Base-by-base conservation (phyloP, 805 yeast genomes). In the Candida incommunis region DNA sequence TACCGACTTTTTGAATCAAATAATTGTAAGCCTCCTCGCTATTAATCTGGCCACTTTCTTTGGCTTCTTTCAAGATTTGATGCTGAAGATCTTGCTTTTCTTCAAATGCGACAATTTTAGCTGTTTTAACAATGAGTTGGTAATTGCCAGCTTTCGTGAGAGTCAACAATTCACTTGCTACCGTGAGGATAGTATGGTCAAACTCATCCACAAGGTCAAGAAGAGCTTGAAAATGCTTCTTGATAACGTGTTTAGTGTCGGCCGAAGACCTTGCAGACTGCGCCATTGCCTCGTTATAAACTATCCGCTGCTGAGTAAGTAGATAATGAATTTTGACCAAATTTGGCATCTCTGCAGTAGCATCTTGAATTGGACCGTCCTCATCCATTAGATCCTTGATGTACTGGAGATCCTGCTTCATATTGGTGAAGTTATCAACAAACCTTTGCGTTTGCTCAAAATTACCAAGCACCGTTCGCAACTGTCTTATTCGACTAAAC, bases 21-120 rank as follows among this genome's bases (percentile, higher is more conserved):
- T 31, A 18, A 16, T 31, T 31, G n/a, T 31, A 31, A 9, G 37
- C 37, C 37, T 31, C 37, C 18, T 7, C 37, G 20, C 37, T 31
- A 13, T 25, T 25, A 18, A 31, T 31, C 7, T n/a, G 37, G 4
- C 37, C 37, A n/a, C 7, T 9, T 5, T 31, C 37, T 18, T 31
- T 53, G 2, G 64, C 51, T n/a, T 63, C 60, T 23, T 55, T 53
- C 41, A 59, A 60, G 11, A 54, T 61, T 4, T 56, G 58, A 21
- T 68, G 69, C 43, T 79, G 77, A 48, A 78, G 60, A 56, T 92
- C 98, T 55, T 84, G 86, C 23, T 72, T 68, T 51, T 82, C 84
- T 61, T 92, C 98, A 50, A 67, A 70, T 50, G 87, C 94, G 40
- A 92, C 69, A 16, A 92, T 74, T 51, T 85, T 82, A 37, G 86